These are phyloP conservation scores for Schizosaccharomyces cryophilus DNA, from an alignment of 805 yeast genomes.

Conservation along the genomic window DNA sequence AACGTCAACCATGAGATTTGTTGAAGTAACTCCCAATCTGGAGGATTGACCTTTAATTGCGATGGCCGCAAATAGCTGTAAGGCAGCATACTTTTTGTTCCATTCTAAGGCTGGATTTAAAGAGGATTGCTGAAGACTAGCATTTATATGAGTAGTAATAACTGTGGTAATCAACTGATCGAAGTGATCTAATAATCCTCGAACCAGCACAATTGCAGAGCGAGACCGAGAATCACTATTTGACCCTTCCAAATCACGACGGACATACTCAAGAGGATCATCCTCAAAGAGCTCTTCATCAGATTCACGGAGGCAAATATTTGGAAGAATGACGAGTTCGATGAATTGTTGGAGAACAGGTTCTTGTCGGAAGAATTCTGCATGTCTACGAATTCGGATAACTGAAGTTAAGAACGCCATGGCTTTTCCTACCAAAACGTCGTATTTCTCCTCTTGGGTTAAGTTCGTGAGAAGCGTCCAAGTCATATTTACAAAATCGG, in stretches of 20 bases:
- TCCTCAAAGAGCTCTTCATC: conserved; percentile 91
- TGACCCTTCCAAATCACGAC: conserved; percentile 86
- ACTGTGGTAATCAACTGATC: conserved; percentile 50
- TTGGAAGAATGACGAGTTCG: conserved; percentile 69
- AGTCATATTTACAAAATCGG: conserved; percentile 52
- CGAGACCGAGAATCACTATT: conserved; percentile 82
- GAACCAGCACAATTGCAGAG: conserved; percentile 73
- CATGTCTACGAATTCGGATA: conserved; percentile 41
- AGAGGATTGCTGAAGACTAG: conserved; percentile 31
- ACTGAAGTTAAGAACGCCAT: conserved; percentile 64
- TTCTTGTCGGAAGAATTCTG: conserved; percentile 31
- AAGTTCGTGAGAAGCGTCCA: conserved; percentile 52
- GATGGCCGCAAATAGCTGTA: conserved; percentile 61
- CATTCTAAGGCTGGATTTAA: conserved; percentile 30
- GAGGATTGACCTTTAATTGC: conserved; percentile 86
- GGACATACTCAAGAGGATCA: conserved; percentile 79
- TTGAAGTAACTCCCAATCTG: conserved; percentile 61
- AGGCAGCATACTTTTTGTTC: conserved; percentile 71
- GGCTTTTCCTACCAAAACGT: conserved; percentile 58
- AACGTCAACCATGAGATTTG: conserved; percentile 64
- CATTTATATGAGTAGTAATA: conserved; percentile 46
- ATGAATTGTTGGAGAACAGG: conserved; percentile 49
- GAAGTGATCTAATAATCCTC: conserved; percentile 60
- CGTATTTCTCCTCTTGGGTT: conserved; percentile 54
- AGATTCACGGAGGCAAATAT: conserved; percentile 56